Evolutionary conservation across 2,329 filamentous ascomycete genomes (phyloP).

Genomic region (Lasiodiplodia gonubiensis): DNA sequence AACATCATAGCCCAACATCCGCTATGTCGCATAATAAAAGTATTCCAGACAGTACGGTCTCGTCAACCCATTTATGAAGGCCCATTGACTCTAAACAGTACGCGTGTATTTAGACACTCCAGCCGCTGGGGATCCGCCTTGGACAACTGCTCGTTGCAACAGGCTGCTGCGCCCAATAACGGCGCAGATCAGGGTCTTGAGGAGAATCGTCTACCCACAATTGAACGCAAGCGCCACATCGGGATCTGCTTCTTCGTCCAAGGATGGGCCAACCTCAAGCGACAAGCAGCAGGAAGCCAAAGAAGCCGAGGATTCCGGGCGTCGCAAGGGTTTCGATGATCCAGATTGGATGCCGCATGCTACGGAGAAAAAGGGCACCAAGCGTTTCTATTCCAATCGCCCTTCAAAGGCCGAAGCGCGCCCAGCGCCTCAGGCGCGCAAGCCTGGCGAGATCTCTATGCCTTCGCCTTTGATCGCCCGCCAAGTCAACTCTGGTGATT

Average conservation of each 20-base stretch:
- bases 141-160: slow-evolving; percentile 52
- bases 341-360: slow-evolving; percentile 45
- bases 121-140: slow-evolving; percentile 33
- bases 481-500: background rate
- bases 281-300: background rate
- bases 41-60: background rate
- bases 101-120: background rate
- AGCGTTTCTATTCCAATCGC: slow-evolving; percentile 43
- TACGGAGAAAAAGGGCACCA: slow-evolving; percentile 34
- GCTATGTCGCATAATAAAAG: slow-evolving; percentile 3
- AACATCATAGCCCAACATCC: slow-evolving; percentile 12
- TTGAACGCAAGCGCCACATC: slow-evolving; percentile 12
- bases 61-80: background rate
- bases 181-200: slow-evolving; percentile 47
- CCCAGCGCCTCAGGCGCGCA: background rate
- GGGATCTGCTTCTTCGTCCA: background rate
- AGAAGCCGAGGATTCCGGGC: background rate
- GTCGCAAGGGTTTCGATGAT: slow-evolving; percentile 16
- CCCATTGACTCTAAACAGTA: background rate
- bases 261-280: background rate
- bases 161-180: slow-evolving; percentile 50
- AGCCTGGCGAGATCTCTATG: slow-evolving; percentile 25
- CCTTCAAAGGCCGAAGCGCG: slow-evolving; percentile 31
- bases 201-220: slow-evolving; percentile 38
- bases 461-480: slow-evolving; percentile 11